phyloP scores from a whole-genome alignment of 306 rosid genomes.

The Carpinus fangiana region DNA sequence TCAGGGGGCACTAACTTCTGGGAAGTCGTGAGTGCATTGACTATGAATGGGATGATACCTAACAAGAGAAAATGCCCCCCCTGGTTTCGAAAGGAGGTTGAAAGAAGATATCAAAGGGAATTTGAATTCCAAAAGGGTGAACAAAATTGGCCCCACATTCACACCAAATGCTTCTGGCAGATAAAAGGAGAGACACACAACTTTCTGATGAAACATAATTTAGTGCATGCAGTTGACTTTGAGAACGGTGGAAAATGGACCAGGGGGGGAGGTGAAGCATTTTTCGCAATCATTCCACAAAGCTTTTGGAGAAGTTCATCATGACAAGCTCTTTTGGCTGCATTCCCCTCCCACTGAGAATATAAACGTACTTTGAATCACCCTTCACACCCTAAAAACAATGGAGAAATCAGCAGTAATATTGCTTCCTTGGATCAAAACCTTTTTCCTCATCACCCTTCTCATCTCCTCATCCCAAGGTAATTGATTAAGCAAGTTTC shows the following conservation, averaged over 20 bases:
- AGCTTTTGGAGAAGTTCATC: constrained; percentile 31
- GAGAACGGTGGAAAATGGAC: constrained; percentile 13
- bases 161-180: constrained; percentile 18
- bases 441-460: constrained; percentile 30
- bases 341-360: constrained; percentile 35
- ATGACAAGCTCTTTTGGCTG: constrained; percentile 40
- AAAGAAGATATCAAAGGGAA: constrained; percentile 9
- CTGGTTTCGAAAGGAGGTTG: not conserved
- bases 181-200: constrained; percentile 22
- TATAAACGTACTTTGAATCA: constrained; percentile 27
- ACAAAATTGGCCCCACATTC: constrained; percentile 24
- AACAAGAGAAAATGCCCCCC: constrained; percentile 39
- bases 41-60: constrained; percentile 40
- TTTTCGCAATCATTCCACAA: constrained; percentile 24
- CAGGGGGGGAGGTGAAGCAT: not conserved
- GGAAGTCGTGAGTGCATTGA: not conserved
- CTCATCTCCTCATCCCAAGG: constrained; percentile 27
- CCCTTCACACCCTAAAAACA: not conserved
- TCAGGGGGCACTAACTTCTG: not conserved
- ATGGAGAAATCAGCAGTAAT: constrained; percentile 15
- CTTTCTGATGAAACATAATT: not conserved
- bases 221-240: constrained; percentile 41
- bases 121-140: constrained; percentile 32
- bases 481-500: constrained; percentile 6
- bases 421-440: constrained; percentile 33